Base-by-base conservation (phyloP, 805 yeast species). In the Yarrowia alimentaria region DNA sequence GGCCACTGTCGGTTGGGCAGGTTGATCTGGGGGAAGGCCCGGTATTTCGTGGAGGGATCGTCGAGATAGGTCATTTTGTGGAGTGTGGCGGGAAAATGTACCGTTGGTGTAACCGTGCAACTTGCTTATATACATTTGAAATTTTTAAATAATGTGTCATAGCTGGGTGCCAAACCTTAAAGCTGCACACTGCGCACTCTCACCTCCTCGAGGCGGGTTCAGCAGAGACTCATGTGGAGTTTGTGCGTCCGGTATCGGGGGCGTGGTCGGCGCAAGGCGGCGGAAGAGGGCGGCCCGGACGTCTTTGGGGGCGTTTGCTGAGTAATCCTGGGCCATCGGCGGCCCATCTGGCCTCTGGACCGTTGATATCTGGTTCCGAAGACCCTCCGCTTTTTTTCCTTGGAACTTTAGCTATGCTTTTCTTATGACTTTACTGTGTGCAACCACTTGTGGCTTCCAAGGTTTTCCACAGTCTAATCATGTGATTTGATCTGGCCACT, bases 1-100 rank as follows among this genome's bases (percentile, higher is more conserved):
- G 94, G 94, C 94, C 94, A 85, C 55, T 75, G 74, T 53, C 93
- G 75, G 54, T 79, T 71, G 3, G 81, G 78, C 55, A 85, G 68
- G 34, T 78, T 61, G 20, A 81, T 64, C 1, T 81, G 74, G 25
- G 65, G 65, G 62, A 81, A 83, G 29, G 77, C 68, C 57, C 67
- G 73, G 62, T 85, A 85, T 61, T 85, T 85, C 18, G 33, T 24
- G 21, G 50, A 43, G 8, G 50, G 50, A 22, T 43, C 50, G 28
- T 22, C 47, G 25, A 40, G 14, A 33, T 40, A 40, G 25, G 47
- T 12, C 47, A 40, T 40, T 11, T n/a, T 26, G 22, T 18, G n/a
- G 8, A 10, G 13, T n/a, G 13, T 7, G 5, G 6, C 18, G 33
- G 25, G 10, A 10, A 10, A 22, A 8, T 8, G 7, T 22, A 8